A percentile compares a stretch with the other conserved stretches of the same genome.
Evolutionary conservation across 495 filamentous ascomycete species (phyloP).

Genomic region (Cairneyella variabilis): DNA sequence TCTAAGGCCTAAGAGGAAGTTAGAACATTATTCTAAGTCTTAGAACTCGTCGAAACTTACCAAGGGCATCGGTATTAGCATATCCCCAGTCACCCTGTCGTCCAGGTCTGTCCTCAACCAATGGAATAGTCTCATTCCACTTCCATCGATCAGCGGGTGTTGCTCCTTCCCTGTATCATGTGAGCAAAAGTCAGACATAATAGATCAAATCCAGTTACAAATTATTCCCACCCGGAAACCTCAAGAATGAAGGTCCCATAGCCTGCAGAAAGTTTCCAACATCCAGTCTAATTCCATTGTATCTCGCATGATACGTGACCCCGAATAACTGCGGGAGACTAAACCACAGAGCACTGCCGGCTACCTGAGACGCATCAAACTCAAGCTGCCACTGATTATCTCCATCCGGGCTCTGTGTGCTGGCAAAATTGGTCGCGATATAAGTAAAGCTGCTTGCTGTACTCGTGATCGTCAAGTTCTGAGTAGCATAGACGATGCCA

Average conservation of each 20-base stretch:
- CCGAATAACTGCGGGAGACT: conserved; percentile 48
- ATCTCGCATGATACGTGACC: conserved; percentile 41
- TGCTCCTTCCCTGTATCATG: conserved; percentile 29
- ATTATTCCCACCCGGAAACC: conserved; percentile 51
- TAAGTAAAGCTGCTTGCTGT: conserved; percentile 27
- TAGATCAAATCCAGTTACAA: conserved; percentile 12
- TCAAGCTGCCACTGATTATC: conserved; percentile 49
- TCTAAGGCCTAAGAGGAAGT: conserved; percentile 32
- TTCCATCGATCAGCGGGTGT: conserved; percentile 40
- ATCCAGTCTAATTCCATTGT: conserved; percentile 48
- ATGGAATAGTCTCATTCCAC: conserved; percentile 54
- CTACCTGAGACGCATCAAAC: conserved; percentile 38
- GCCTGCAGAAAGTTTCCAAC: conserved; percentile 39
- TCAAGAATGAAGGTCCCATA: conserved; percentile 41
- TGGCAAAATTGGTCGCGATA: conserved; percentile 31
- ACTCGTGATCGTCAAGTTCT: conserved; percentile 34
- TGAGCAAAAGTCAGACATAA: conserved; percentile 7
- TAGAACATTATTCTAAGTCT: conserved; percentile 1
- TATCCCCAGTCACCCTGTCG: conserved; percentile 48
- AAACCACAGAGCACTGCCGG: conserved; percentile 39
- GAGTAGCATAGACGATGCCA: conserved; percentile 34
- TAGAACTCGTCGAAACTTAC: conserved; percentile 11
- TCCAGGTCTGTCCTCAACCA: conserved; percentile 45
- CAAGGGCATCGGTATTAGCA: conserved; percentile 48
- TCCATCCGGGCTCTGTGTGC: conserved; percentile 37